Evolutionary conservation across 2,329 filamentous ascomycete species (phyloP).

Genomic region (Claviceps pusilla): DNA sequence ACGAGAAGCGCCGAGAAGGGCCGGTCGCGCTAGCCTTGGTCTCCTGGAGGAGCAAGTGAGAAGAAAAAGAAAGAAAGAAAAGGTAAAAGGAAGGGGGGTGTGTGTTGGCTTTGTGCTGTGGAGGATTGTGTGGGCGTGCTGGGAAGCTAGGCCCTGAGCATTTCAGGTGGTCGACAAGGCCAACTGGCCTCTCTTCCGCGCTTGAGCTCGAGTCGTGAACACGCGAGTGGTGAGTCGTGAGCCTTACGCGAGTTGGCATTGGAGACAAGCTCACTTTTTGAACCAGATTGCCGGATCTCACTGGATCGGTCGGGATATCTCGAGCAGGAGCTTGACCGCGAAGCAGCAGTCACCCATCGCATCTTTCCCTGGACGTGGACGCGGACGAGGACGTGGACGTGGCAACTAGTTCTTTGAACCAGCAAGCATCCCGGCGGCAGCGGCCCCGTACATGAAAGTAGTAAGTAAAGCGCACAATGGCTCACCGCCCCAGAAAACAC

Average conservation of each 20-base stretch:
- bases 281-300: background rate
- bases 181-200: background rate
- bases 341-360: background rate
- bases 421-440: too few species aligned
- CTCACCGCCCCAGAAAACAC: background rate
- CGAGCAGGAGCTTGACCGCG: background rate
- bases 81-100: background rate
- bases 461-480: background rate
- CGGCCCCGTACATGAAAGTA: too few species aligned
- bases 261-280: background rate
- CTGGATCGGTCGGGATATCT: too few species aligned
- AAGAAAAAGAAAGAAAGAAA: background rate
- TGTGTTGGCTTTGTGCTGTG: too few species aligned
- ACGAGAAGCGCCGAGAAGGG: conserved; percentile 23
- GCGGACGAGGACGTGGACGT: too few species aligned
- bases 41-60: background rate
- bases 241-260: too few species aligned
- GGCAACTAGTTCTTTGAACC: too few species aligned
- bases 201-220: background rate
- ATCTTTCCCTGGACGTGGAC: too few species aligned
- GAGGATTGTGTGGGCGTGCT: background rate
- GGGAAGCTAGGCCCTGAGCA: background rate
- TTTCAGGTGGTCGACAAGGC: background rate
- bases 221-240: too few species aligned
- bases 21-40: conserved; percentile 9